phyloP scores from a whole-genome alignment of 129 eudicot genomes.

The Flaveria brownii region DNA sequence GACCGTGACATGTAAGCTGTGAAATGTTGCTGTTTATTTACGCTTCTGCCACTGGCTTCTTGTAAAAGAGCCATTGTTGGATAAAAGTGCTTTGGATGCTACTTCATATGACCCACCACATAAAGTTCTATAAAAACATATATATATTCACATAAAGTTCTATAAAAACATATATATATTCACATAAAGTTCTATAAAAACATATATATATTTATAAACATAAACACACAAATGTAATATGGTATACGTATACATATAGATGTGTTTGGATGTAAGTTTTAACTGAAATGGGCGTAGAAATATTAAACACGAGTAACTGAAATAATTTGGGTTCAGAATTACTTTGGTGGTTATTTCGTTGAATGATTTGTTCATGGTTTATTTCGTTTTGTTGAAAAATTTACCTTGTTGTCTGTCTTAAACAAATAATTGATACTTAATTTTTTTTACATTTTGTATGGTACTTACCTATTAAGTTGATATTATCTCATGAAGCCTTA shows the following conservation, averaged over 20 bases:
- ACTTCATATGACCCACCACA: slow-evolving; percentile 22
- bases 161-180: neutral
- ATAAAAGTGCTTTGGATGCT: slow-evolving; percentile 41
- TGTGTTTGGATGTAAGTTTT: too few species aligned
- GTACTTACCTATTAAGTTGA: too few species aligned
- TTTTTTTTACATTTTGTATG: too few species aligned
- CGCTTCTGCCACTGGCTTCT: slow-evolving; percentile 24
- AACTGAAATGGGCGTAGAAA: too few species aligned
- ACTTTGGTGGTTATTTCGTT: too few species aligned
- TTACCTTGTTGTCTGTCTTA: too few species aligned
- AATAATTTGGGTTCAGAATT: too few species aligned
- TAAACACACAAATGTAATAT: neutral
- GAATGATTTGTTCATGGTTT: too few species aligned
- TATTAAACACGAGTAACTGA: too few species aligned
- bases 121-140: neutral
- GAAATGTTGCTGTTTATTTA: slow-evolving; percentile 16
- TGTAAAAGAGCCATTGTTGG: slow-evolving; percentile 16
- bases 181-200: slow-evolving; percentile 2
- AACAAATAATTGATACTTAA: too few species aligned
- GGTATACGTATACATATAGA: neutral
- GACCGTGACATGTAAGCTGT: slow-evolving; percentile 22
- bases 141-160: slow-evolving; percentile 6
- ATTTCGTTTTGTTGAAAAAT: too few species aligned
- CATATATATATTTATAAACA: neutral
- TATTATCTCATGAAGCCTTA: too few species aligned